Conservation (phyloP, 805 yeast genomes). For the Kurtzmaniella fragi region DNA sequence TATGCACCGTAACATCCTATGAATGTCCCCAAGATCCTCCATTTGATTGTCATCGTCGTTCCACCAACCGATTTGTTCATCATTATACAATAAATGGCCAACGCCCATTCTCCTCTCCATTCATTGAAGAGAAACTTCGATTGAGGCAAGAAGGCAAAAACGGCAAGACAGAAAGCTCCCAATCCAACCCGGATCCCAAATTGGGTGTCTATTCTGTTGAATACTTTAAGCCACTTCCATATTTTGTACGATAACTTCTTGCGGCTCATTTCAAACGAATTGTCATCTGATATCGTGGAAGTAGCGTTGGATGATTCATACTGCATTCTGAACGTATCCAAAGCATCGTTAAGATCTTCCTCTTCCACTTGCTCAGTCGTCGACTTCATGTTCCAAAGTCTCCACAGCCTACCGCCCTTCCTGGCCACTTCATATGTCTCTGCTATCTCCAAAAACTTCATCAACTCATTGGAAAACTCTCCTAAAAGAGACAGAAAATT, state of each 20-base stretch:
- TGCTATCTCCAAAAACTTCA: constrained; percentile 40
- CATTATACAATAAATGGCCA: constrained; percentile 76
- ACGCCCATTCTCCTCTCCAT: constrained; percentile 83
- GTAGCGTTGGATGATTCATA: constrained; percentile 2
- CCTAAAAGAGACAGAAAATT: constrained; percentile 65
- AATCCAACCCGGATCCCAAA: constrained; percentile 77
- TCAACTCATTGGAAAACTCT: constrained; percentile 57
- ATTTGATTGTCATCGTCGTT: constrained; percentile 70
- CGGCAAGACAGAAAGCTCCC: constrained; percentile 63
- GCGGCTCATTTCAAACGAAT: no score
- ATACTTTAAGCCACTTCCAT: constrained; percentile 48
- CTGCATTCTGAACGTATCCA: constrained; percentile 7
- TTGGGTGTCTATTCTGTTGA: constrained; percentile 64
- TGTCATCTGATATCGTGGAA: no score
- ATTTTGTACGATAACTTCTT: constrained; percentile 21
- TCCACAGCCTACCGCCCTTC: constrained; percentile 32
- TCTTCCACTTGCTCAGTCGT: no score
- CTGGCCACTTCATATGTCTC: constrained; percentile 32
- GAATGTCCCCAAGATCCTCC: constrained; percentile 71
- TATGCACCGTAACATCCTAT: constrained; percentile 65
- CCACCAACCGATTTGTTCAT: constrained; percentile 86
- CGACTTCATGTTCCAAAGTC: constrained; percentile 28
- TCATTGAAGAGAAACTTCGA: constrained; percentile 50
- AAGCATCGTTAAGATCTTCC: constrained; percentile 4
- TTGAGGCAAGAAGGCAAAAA: constrained; percentile 59